Percentiles rank a stretch among this genome's conserved stretches.
Conservation (phyloP, 2,329 filamentous ascomycete species). For the Neospermospora avenae region DNA sequence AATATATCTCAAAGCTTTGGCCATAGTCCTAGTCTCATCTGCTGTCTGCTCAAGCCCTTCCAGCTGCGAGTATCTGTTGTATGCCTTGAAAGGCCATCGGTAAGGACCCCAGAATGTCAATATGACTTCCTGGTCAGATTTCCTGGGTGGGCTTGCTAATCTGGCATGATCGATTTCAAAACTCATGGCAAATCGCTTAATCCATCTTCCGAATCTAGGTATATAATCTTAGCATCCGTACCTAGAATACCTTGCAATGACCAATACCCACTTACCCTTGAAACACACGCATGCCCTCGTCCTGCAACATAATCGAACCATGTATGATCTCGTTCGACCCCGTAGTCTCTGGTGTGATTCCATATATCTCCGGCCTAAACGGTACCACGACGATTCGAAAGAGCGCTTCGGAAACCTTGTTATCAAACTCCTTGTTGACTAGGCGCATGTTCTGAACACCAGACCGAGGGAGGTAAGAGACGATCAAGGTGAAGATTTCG, state of each 20-base stretch:
- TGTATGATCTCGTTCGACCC: constrained; percentile 10
- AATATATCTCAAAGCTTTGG: constrained; percentile 55
- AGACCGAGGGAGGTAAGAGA: constrained; percentile 50
- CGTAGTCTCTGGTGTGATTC: constrained; percentile 41
- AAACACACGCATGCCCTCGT: constrained; percentile 58
- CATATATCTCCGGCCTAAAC: constrained; percentile 62
- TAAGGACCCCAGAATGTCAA: constrained; percentile 63
- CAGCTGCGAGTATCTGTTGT: constrained; percentile 56
- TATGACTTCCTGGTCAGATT: constrained; percentile 51
- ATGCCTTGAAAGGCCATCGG: constrained; percentile 58
- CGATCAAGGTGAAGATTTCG: constrained; percentile 60
- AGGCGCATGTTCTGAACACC: constrained; percentile 60
- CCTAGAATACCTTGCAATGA: neutral
- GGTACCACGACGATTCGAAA: constrained; percentile 63
- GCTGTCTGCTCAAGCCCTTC: constrained; percentile 60
- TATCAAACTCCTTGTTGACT: constrained; percentile 57
- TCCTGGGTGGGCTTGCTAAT: constrained; percentile 50
- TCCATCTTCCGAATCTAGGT: constrained; percentile 51
- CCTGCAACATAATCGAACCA: constrained; percentile 33
- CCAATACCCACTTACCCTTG: constrained; percentile 37
- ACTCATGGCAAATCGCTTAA: constrained; percentile 62
- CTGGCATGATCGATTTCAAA: constrained; percentile 61
- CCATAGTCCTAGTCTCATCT: constrained; percentile 61
- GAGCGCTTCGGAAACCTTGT: constrained; percentile 53
- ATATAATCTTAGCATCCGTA: constrained; percentile 4